Conservation (phyloP, 2,329 filamentous ascomycete species). For the Endoconidiophora laricicola region DNA sequence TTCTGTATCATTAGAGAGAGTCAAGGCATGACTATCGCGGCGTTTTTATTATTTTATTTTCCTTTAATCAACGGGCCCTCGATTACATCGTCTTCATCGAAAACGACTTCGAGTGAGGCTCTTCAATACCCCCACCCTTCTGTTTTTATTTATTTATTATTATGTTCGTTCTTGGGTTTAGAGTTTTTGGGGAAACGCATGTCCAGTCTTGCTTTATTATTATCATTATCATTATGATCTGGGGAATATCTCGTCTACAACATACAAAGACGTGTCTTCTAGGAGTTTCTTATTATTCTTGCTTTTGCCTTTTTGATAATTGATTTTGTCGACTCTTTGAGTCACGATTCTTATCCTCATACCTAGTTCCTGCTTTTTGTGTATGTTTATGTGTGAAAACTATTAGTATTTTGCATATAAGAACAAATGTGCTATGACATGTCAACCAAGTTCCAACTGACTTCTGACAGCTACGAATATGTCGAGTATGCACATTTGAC, state of each 20-base stretch:
- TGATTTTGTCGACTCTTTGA: not conserved
- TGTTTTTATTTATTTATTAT: not conserved
- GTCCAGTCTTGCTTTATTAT: constrained; percentile 12
- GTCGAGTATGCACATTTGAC: too few species aligned
- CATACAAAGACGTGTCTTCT: not conserved
- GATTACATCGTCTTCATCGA: too few species aligned
- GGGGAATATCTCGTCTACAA: not conserved
- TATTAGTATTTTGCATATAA: too few species aligned
- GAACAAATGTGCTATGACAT: too few species aligned
- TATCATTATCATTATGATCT: constrained; percentile 5
- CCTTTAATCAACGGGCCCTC: not conserved
- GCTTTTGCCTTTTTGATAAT: constrained; percentile 4
- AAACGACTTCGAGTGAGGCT: not conserved
- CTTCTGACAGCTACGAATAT: too few species aligned
- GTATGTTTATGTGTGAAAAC: not conserved
- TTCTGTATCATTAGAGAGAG: constrained; percentile 12
- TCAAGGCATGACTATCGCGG: constrained; percentile 2
- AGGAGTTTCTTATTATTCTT: constrained; percentile 7
- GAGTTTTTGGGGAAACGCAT: constrained; percentile 8
- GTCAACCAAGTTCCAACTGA: too few species aligned
- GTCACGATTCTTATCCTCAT: constrained; percentile 1
- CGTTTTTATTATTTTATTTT: constrained; percentile 7
- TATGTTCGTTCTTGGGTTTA: not conserved
- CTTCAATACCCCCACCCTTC: not conserved
- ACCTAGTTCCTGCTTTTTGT: not conserved